Evolutionary conservation across 257 asterid species (phyloP).

Genomic region (Gentiana macrophylla): DNA sequence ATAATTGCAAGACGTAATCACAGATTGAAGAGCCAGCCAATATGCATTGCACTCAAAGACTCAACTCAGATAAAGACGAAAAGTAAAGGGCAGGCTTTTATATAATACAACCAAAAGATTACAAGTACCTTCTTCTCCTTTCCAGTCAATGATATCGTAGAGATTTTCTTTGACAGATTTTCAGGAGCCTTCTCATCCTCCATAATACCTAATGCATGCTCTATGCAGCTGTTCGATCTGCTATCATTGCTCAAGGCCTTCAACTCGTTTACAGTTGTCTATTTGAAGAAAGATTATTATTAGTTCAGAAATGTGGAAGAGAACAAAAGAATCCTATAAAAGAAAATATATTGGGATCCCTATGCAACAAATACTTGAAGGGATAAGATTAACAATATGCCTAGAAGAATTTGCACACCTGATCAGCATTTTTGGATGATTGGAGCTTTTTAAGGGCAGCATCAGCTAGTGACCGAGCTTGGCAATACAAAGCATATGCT

Average conservation of each 20-base stretch:
- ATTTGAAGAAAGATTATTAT: constrained; percentile 12
- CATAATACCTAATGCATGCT: constrained; percentile 82
- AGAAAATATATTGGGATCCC: no score
- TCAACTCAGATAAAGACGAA: no score
- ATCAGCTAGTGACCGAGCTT: constrained; percentile 60
- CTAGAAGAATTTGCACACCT: constrained; percentile 31
- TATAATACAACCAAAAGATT: constrained; percentile 8
- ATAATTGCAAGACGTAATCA: no score
- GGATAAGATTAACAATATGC: background rate
- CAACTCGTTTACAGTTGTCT: constrained; percentile 61
- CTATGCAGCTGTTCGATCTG: constrained; percentile 74
- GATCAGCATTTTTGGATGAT: constrained; percentile 36
- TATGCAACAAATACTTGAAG: background rate
- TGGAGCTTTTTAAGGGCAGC: constrained; percentile 51
- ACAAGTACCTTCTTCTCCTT: constrained; percentile 55
- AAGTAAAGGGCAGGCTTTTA: no score
- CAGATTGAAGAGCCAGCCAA: no score
- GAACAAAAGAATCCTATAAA: background rate
- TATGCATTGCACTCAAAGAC: no score
- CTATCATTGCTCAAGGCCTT: constrained; percentile 48
- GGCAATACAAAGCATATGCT: constrained; percentile 71
- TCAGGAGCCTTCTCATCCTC: constrained; percentile 91
- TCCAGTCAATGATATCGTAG: constrained; percentile 56
- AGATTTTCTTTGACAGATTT: constrained; percentile 61
- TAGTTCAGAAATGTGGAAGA: constrained; percentile 3